These are phyloP conservation scores for Sphaerulina vaccinii DNA, from an alignment of 2,329 filamentous ascomycete species.

Conservation along the genomic window DNA sequence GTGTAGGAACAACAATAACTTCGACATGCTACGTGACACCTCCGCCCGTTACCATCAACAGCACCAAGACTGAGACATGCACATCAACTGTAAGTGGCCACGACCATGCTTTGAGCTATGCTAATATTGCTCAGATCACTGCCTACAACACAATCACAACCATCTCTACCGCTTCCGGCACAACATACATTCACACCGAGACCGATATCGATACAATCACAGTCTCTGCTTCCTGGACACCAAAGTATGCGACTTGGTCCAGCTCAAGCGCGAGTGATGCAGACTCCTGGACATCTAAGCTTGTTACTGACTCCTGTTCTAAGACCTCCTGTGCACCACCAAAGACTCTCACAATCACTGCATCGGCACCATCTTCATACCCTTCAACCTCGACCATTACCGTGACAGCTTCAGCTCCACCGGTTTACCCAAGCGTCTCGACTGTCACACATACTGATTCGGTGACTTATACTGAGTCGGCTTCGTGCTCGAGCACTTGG, in stretches of 20 bases:
- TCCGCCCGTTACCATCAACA: background rate
- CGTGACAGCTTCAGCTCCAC: background rate
- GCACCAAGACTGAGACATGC: background rate
- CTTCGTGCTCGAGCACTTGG: background rate
- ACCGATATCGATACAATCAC: background rate
- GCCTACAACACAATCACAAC: no score
- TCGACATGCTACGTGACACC: background rate
- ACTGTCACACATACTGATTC: no score
- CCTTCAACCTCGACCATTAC: background rate
- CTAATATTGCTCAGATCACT: no score
- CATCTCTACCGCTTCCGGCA: no score
- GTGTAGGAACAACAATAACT: background rate
- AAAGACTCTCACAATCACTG: background rate
- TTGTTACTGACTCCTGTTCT: background rate
- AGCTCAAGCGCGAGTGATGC: no score
- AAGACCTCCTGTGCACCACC: background rate
- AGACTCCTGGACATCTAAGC: background rate
- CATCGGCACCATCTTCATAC: background rate
- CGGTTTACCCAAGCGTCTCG: no score
- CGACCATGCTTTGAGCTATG: background rate
- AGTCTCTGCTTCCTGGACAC: background rate
- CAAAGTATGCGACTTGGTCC: background rate
- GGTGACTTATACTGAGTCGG: background rate
- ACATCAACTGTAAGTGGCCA: no score
- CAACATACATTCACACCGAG: background rate